A percentile compares a stretch with the other conserved stretches of the same genome.
Conservation (phyloP, 352 stramenopile genomes). For the Pilasporangium apinafurcum region DNA sequence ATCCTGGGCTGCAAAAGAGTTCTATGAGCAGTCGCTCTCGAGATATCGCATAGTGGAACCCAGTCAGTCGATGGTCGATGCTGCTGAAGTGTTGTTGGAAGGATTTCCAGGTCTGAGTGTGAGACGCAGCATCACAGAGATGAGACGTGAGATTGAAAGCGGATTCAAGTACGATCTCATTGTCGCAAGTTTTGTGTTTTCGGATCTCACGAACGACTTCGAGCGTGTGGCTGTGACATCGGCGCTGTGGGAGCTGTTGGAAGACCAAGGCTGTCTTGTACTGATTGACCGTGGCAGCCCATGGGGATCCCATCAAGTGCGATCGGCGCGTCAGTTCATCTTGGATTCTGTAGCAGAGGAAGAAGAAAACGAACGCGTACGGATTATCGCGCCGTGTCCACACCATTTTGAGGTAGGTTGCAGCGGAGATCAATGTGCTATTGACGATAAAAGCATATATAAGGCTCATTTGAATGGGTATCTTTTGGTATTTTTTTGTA, state of each 20-base stretch:
- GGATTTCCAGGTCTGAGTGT: slow-evolving; percentile 71
- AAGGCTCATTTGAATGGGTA: neutral
- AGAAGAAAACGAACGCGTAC: slow-evolving; percentile 15
- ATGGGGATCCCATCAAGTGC: slow-evolving; percentile 79
- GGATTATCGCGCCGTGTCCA: slow-evolving; percentile 68
- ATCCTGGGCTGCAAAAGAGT: slow-evolving; percentile 69
- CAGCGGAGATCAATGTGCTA: neutral
- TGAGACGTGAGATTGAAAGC: slow-evolving; percentile 68
- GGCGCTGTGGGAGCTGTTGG: slow-evolving; percentile 73
- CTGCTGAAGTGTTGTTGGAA: slow-evolving; percentile 59
- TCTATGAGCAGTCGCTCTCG: slow-evolving; percentile 52
- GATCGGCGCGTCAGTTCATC: slow-evolving; percentile 81
- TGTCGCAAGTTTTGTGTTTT: slow-evolving; percentile 67
- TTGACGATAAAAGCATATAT: neutral
- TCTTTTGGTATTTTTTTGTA: slow-evolving; percentile 6
- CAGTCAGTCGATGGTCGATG: slow-evolving; percentile 84
- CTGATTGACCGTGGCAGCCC: slow-evolving; percentile 75
- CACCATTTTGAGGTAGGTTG: slow-evolving; percentile 55
- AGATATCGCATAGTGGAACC: slow-evolving; percentile 76
- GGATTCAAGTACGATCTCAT: slow-evolving; percentile 77
- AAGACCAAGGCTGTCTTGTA: slow-evolving; percentile 65
- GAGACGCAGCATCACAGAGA: slow-evolving; percentile 59
- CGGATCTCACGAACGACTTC: slow-evolving; percentile 80
- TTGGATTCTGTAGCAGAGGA: slow-evolving; percentile 59
- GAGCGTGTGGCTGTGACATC: slow-evolving; percentile 73